phyloP scores from a whole-genome alignment of 1,139 yeast genomes.

The Keqinozyma sinolaborantium region DNA sequence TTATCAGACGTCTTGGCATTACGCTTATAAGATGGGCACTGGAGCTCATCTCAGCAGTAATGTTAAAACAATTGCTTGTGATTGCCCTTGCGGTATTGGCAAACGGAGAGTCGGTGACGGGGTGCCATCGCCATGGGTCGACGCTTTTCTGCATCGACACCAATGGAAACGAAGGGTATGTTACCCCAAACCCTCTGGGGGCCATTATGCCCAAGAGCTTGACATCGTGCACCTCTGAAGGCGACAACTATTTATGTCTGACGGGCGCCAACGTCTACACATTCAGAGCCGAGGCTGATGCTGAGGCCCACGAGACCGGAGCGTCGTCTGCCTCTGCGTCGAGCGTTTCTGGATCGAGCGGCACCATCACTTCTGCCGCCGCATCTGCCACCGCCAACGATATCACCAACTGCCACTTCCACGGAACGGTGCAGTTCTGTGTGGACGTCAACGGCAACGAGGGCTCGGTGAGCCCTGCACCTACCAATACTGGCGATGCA shows the following conservation, averaged over 20 bases:
- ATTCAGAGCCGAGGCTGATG: constrained; percentile 13
- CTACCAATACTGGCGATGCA: constrained; percentile 15
- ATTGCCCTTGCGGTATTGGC: neutral
- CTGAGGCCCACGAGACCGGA: constrained; percentile 1
- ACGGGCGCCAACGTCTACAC: constrained; percentile 17
- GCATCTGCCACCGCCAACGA: neutral
- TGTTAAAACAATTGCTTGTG: neutral
- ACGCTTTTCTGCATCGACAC: constrained; percentile 19
- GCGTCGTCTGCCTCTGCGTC: neutral
- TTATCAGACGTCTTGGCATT: neutral
- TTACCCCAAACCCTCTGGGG: constrained; percentile 19
- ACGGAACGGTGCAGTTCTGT: constrained; percentile 22
- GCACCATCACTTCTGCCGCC: neutral
- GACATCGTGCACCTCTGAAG: constrained; percentile 28
- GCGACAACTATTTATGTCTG: constrained; percentile 19
- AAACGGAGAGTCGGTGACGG: constrained; percentile 7
- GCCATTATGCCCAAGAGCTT: constrained; percentile 10
- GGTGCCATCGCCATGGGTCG: constrained; percentile 23
- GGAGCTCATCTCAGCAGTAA: neutral
- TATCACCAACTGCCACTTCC: constrained; percentile 23
- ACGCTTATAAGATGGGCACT: neutral
- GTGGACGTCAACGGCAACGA: constrained; percentile 23
- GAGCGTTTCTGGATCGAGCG: too few relatives aligned
- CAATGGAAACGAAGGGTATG: constrained; percentile 22
- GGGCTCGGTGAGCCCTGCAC: constrained; percentile 26